Percentiles rank a stretch among this genome's conserved stretches.
phyloP scores from a whole-genome alignment of 2,329 filamentous ascomycete species.

The Aspergillus eucalypticola region DNA sequence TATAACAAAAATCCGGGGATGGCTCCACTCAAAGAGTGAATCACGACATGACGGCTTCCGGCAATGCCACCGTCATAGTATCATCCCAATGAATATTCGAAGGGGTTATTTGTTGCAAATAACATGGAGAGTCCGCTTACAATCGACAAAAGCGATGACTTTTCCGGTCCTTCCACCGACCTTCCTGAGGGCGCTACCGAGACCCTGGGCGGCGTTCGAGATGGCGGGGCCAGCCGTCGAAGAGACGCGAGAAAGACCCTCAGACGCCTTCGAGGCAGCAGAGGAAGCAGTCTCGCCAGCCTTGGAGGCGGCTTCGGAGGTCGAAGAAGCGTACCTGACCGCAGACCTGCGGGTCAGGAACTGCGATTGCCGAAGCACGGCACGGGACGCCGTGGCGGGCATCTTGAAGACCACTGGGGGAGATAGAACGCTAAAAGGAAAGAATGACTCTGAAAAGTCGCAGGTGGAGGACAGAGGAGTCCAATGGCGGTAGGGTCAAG shows the following conservation, averaged over 20 bases:
- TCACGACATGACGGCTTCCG: not conserved
- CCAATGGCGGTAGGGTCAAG: conserved; percentile 43
- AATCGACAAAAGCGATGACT: conserved; percentile 77
- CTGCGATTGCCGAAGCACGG: conserved; percentile 50
- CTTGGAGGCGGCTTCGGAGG: conserved; percentile 48
- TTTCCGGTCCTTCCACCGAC: conserved; percentile 81
- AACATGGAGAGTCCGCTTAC: conserved; percentile 57
- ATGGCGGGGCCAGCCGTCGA: conserved; percentile 78
- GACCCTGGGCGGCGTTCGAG: conserved; percentile 68
- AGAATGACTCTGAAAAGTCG: conserved; percentile 31
- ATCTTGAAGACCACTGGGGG: conserved; percentile 39
- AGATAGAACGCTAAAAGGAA: conserved; percentile 28
- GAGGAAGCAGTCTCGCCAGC: conserved; percentile 46
- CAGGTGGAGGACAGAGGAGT: conserved; percentile 35
- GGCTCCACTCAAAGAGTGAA: conserved; percentile 5
- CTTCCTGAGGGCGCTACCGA: conserved; percentile 67
- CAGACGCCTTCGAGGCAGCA: conserved; percentile 64
- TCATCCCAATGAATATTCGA: not conserved
- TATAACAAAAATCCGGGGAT: not conserved
- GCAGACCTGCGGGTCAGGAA: conserved; percentile 48
- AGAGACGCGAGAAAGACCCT: conserved; percentile 80
- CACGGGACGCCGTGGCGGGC: conserved; percentile 46
- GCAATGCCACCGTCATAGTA: not conserved
- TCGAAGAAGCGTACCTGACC: conserved; percentile 50
- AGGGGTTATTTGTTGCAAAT: not conserved